Evolutionary conservation across 169 alveolate species (phyloP).

Genomic region (Eimeria mitis): DNA sequence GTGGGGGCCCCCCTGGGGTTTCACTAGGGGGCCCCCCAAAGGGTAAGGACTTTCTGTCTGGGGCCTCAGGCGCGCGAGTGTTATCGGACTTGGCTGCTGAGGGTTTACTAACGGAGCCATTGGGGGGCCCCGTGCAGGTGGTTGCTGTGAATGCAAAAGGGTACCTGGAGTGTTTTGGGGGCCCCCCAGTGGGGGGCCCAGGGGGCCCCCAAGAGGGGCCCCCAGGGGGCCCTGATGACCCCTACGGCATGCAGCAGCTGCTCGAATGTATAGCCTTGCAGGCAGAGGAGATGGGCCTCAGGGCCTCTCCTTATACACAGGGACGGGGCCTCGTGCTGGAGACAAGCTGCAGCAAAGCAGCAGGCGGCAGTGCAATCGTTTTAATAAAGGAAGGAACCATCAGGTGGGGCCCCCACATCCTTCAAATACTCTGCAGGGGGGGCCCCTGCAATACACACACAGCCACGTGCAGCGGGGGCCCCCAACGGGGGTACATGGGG

Average conservation of each 20-base stretch:
- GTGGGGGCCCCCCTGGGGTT: neutral
- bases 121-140: slow-evolving; percentile 49
- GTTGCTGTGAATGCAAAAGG: slow-evolving; percentile 27
- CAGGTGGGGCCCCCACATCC: no score
- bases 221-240: neutral
- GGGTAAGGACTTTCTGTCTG: neutral
- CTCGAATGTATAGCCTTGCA: slow-evolving; percentile 29
- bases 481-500: no score
- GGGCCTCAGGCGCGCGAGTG: neutral
- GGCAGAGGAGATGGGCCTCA: slow-evolving; percentile 22
- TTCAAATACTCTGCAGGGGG: no score
- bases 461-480: neutral
- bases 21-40: neutral
- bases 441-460: neutral
- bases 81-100: slow-evolving; percentile 9
- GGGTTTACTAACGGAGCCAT: slow-evolving; percentile 22
- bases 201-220: no score
- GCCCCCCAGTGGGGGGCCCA: no score
- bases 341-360: neutral
- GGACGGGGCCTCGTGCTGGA: slow-evolving; percentile 17
- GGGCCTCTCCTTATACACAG: neutral
- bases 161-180: neutral
- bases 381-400: neutral
- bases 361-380: slow-evolving; percentile 14
- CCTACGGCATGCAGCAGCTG: slow-evolving; percentile 32